A percentile compares a stretch with the other conserved stretches of the same genome.
Evolutionary conservation across 305 asterid species (phyloP).

Genomic region (Solanum hybrid): DNA sequence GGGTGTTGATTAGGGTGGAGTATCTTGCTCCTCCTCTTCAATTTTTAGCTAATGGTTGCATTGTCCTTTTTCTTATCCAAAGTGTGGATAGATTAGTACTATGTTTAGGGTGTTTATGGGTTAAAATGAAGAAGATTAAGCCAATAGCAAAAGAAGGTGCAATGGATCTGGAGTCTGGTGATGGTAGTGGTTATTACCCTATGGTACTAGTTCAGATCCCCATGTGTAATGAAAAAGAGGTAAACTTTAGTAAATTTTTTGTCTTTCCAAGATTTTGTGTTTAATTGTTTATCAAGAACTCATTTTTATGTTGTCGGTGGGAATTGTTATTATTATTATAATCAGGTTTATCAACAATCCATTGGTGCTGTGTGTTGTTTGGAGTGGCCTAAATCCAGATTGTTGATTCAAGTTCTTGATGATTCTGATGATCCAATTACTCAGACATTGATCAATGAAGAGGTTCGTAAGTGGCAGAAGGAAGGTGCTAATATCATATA

Average conservation of each 20-base stretch:
- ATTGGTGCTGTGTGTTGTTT: conserved; percentile 80
- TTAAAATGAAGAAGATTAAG: conserved; percentile 53
- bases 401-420: conserved; percentile 77
- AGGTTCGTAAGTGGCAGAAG: conserved; percentile 74
- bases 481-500: conserved; percentile 76
- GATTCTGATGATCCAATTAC: conserved; percentile 75
- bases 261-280: conserved; percentile 1
- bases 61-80: conserved; percentile 70
- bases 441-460: conserved; percentile 55
- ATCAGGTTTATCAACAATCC: conserved; percentile 83
- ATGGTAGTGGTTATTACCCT: conserved; percentile 60
- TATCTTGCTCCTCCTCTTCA: conserved; percentile 91
- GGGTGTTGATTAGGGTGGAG: conserved; percentile 77
- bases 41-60: conserved; percentile 63
- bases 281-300: background rate
- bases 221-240: conserved; percentile 98
- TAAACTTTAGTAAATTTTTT: conserved; percentile 3
- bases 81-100: conserved; percentile 74
- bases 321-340: conserved; percentile 5
- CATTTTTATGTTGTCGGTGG: conserved; percentile 9
- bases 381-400: conserved; percentile 77
- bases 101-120: conserved; percentile 82
- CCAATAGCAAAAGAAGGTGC: conserved; percentile 45
- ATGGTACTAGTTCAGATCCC: conserved; percentile 98
- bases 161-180: conserved; percentile 71